phyloP scores from a whole-genome alignment of 805 yeast genomes.

The Lachancea meyersii region DNA sequence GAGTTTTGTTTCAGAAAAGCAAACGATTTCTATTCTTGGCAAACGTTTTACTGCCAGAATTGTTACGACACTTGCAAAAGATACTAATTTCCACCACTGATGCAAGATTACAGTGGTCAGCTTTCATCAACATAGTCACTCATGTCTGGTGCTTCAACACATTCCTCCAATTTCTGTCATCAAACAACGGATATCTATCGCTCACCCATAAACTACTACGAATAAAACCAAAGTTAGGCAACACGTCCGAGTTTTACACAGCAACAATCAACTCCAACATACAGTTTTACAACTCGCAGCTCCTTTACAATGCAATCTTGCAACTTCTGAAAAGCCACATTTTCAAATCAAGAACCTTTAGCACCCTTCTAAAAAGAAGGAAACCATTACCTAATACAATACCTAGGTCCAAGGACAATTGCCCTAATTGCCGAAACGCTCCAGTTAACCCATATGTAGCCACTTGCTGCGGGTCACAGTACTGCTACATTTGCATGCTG shows the following conservation, averaged over 20 bases:
- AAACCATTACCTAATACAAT: background rate
- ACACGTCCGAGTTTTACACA: conserved; percentile 12
- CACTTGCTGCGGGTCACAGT: conserved; percentile 17
- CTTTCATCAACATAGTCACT: background rate
- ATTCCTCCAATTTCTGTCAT: conserved; percentile 8
- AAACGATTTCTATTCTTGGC: conserved; percentile 15
- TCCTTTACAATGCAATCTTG: conserved; percentile 28
- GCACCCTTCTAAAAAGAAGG: background rate
- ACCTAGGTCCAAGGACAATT: background rate
- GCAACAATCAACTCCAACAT: conserved; percentile 18
- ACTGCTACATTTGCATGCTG: conserved; percentile 21
- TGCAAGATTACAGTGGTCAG: background rate
- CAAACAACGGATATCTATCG: conserved; percentile 11
- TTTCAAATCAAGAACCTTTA: background rate
- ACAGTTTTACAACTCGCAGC: conserved; percentile 27
- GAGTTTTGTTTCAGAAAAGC: conserved; percentile 13
- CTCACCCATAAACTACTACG: conserved; percentile 19
- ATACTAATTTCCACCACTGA: background rate
- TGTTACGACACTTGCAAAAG: conserved; percentile 4
- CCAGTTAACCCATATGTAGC: conserved; percentile 20
- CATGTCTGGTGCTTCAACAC: conserved; percentile 1
- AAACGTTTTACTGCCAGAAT: conserved; percentile 14
- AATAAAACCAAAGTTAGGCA: background rate
- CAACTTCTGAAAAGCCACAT: conserved; percentile 20
- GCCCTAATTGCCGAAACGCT: conserved; percentile 17